Percentiles rank a stretch among this genome's conserved stretches.
phyloP scores from a whole-genome alignment of 345 rosid species.

The Brassica cretica region DNA sequence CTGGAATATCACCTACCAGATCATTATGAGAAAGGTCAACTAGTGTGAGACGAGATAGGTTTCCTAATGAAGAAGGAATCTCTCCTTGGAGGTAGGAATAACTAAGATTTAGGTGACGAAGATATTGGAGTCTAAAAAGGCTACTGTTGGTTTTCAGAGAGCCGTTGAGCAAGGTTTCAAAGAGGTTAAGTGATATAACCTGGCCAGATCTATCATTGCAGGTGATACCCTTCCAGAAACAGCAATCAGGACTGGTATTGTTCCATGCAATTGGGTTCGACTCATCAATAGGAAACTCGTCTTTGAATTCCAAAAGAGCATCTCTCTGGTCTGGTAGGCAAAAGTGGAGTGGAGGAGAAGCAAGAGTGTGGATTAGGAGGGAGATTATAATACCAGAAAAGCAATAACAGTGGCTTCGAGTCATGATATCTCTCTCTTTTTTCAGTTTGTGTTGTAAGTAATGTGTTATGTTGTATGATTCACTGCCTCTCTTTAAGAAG shows the following conservation, averaged over 20 bases:
- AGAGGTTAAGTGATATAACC: conserved; percentile 8
- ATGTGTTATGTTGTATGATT: background rate
- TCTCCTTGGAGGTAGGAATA: background rate
- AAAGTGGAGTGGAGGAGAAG: conserved; percentile 8
- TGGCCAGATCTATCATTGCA: conserved; percentile 14
- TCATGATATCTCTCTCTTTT: background rate
- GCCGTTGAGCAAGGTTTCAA: background rate
- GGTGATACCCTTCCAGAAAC: conserved; percentile 8
- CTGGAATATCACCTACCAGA: background rate
- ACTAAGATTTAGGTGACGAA: background rate
- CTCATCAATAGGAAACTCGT: background rate
- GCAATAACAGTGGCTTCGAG: background rate
- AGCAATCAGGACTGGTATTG: conserved; percentile 6
- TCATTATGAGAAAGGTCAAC: background rate
- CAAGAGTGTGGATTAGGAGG: background rate
- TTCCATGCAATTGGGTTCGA: background rate
- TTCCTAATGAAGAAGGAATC: background rate
- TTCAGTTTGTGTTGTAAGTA: background rate
- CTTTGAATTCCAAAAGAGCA: conserved; percentile 11
- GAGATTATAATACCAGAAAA: background rate
- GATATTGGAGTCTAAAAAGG: background rate
- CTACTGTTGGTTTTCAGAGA: conserved; percentile 3
- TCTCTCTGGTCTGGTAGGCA: conserved; percentile 18
- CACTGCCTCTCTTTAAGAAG: background rate
- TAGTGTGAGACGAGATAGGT: background rate